These are phyloP conservation scores for Ophidiomyces ophidiicola DNA, from an alignment of 2,329 filamentous ascomycete genomes.

Conservation along the genomic window DNA sequence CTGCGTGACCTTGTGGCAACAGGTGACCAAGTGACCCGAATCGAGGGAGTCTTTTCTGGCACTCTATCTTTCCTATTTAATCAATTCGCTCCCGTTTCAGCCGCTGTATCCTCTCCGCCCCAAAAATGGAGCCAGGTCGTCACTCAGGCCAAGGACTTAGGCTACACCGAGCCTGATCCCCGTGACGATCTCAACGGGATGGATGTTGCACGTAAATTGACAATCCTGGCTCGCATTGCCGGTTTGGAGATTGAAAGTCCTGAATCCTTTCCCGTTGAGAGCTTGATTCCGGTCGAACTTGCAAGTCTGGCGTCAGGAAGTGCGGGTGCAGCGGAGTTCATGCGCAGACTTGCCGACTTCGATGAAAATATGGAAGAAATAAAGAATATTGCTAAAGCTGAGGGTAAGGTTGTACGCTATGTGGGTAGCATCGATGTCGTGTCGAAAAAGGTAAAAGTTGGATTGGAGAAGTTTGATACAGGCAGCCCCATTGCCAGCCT, in stretches of 20 bases:
- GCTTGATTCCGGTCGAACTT: slow-evolving; percentile 77
- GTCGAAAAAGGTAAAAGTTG: slow-evolving; percentile 76
- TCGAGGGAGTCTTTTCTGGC: slow-evolving; percentile 94
- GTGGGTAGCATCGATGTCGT: slow-evolving; percentile 84
- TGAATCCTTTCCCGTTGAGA: slow-evolving; percentile 85
- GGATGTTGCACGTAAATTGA: slow-evolving; percentile 89
- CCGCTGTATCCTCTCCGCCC: slow-evolving; percentile 34
- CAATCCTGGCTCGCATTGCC: slow-evolving; percentile 76
- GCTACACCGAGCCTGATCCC: slow-evolving; percentile 83
- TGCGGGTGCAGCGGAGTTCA: slow-evolving; percentile 63
- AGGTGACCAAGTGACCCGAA: slow-evolving; percentile 78
- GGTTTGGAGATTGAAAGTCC: slow-evolving; percentile 73
- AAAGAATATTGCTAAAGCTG: slow-evolving; percentile 71
- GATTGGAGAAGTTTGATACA: slow-evolving; percentile 75
- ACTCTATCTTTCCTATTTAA: slow-evolving; percentile 99
- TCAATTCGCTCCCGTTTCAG: slow-evolving; percentile 71
- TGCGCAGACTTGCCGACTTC: slow-evolving; percentile 65
- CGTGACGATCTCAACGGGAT: slow-evolving; percentile 77
- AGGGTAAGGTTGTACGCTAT: slow-evolving; percentile 86
- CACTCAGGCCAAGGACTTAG: slow-evolving; percentile 77
- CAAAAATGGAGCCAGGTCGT: slow-evolving; percentile 88
- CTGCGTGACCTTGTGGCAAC: slow-evolving; percentile 90
- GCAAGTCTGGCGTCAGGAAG: slow-evolving; percentile 53
- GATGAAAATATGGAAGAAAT: slow-evolving; percentile 81
- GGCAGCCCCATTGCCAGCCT: slow-evolving; percentile 85